Evolutionary conservation across 208 protist genomes (phyloP), one percentile per base, ranked within the genome.

Genomic region (Angomonas desouzai): DNA sequence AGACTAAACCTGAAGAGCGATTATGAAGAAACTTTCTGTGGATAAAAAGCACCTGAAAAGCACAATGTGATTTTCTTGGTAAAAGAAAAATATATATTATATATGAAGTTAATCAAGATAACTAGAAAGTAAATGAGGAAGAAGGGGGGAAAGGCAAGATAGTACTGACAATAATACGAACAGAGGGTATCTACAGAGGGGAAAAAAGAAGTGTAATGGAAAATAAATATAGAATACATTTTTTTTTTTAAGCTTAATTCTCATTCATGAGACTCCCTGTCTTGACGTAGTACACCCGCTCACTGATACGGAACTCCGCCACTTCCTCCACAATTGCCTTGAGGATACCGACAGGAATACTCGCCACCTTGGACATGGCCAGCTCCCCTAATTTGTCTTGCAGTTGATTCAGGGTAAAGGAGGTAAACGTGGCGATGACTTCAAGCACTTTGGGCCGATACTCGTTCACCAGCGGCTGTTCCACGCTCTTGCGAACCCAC

Each of bases 221-320:
- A 32, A 6, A 47, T 0, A 27, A 18, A 63, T 9, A 43, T 20
- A 47, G 22, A 62, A 49, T 55, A 68, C 1, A 59, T 7, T 3
- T 16, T 43, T 2, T 22, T 9, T 53, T 28, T 53, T 25, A 23
- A 43, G 6, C 36, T 51, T 23, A 51, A 18, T 57, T 57, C 30
- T 57, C 56, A 4, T 10, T 62, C 56, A 62, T 62, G 9, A 45
- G 18, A 18, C 43, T 62, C 9, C 56, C 56, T 20, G 34, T 55
- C 22, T 48, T 93, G 4, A 96, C 32, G 55, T 87, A 79, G 83
- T 85, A 96, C 13, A 93, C 62, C 9, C 85, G 77, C 25, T 85
- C 84, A 10, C 81, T 80, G 0, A 59, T 36, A 48, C 83, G 73
- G 59, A 76, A 96, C 40, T 86, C 82, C 2, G 81, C 77, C 18